These are phyloP conservation scores for Nicotiana knightiana DNA, from an alignment of 257 asterid genomes.

Conservation along the genomic window DNA sequence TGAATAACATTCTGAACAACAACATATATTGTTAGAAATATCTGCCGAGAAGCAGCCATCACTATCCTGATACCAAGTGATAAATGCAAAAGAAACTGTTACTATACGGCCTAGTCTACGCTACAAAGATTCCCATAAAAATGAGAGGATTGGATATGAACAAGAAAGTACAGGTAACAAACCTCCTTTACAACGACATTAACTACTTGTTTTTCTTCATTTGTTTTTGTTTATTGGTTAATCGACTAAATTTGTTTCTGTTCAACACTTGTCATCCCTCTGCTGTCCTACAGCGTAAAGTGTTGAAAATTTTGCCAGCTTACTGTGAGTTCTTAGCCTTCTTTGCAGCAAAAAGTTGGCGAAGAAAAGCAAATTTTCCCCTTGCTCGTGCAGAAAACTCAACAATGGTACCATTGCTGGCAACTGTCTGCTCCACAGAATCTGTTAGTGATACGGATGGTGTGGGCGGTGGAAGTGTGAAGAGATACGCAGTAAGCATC, in stretches of 20 bases:
- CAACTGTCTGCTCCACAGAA: conserved; percentile 32
- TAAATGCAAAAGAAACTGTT: background rate
- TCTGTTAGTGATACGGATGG: conserved; percentile 34
- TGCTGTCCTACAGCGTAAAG: background rate
- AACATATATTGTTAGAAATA: conserved; percentile 2
- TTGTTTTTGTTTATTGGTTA: conserved; percentile 9
- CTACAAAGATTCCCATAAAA: background rate
- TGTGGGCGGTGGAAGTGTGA: conserved; percentile 42
- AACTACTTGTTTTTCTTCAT: conserved; percentile 2
- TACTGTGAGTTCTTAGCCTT: conserved; percentile 63
- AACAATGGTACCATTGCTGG: conserved; percentile 49
- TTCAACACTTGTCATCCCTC: conserved; percentile 11
- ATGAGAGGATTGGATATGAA: background rate
- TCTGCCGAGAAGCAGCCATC: background rate
- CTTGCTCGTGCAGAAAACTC: conserved; percentile 78
- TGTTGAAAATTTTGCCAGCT: conserved; percentile 12
- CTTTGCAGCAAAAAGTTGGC: conserved; percentile 87
- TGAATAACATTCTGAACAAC: background rate
- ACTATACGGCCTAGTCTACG: background rate
- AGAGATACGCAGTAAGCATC: conserved; percentile 70
- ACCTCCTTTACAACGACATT: conserved; percentile 9
- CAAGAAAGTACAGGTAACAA: background rate
- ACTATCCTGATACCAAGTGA: background rate
- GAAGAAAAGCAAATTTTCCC: conserved; percentile 77
- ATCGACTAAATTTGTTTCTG: background rate